These are phyloP conservation scores for Podaxis mareebaensis DNA, from an alignment of 768 basidiomycete species.

Conservation along the genomic window DNA sequence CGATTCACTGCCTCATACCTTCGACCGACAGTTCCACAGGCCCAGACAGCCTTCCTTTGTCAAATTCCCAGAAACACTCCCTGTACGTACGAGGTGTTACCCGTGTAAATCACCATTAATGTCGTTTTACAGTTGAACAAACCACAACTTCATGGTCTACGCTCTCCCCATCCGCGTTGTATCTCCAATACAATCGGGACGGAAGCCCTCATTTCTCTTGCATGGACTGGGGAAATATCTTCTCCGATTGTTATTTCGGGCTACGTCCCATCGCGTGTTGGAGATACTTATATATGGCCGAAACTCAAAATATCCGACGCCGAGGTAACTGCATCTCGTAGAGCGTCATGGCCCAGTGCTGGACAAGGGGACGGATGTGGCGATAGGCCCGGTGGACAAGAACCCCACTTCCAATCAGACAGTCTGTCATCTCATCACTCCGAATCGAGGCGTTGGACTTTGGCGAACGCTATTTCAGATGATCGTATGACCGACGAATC, in stretches of 20 bases:
- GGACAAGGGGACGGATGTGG: not conserved
- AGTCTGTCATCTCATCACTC: not conserved
- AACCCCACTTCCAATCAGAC: not conserved
- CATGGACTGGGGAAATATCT: slow-evolving; percentile 30
- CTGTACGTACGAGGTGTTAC: not conserved
- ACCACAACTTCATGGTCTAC: slow-evolving; percentile 11
- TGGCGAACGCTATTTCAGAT: slow-evolving; percentile 7
- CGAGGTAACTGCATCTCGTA: not conserved
- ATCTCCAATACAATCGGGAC: slow-evolving; percentile 27
- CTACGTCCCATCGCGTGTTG: slow-evolving; percentile 11
- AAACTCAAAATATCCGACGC: slow-evolving; percentile 12
- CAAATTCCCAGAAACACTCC: slow-evolving; percentile 8
- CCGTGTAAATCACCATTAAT: not conserved
- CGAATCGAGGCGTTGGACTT: not conserved
- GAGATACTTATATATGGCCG: slow-evolving; percentile 13
- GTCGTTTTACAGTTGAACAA: not conserved
- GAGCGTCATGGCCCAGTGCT: slow-evolving; percentile 2
- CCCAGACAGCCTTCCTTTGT: not conserved
- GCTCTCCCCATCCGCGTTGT: slow-evolving; percentile 23
- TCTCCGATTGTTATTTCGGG: slow-evolving; percentile 19
- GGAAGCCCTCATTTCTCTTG: slow-evolving; percentile 29
- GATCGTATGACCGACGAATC: slow-evolving; percentile 4
- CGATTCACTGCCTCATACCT: not conserved
- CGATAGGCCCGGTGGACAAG: not conserved
- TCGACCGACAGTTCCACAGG: not conserved